Evolutionary conservation across 176 grass and related monocot species (phyloP).

Genomic region (Poa annua): DNA sequence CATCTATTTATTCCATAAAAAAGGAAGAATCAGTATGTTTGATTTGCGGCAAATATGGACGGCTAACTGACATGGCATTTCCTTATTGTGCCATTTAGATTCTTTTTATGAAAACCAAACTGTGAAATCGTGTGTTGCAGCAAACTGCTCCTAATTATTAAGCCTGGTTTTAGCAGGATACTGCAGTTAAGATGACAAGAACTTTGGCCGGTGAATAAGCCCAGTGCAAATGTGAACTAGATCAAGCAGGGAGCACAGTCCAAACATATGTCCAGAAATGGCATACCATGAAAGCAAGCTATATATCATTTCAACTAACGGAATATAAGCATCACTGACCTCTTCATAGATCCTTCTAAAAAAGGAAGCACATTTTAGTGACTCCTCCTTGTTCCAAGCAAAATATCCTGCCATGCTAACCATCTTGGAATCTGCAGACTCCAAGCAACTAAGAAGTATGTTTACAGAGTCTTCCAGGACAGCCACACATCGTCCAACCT

Average conservation of each 20-base stretch:
- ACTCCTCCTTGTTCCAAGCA: conserved; percentile 70
- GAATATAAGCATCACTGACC: conserved; percentile 57
- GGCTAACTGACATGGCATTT: conserved; percentile 26
- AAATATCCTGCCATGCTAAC: conserved; percentile 61
- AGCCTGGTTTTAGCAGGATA: conserved; percentile 23
- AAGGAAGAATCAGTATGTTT: conserved; percentile 36
- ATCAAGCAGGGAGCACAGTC: neutral
- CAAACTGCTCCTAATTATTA: conserved; percentile 22
- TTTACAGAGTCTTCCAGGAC: conserved; percentile 77
- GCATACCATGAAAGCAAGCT: conserved; percentile 29
- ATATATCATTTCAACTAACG: conserved; percentile 27
- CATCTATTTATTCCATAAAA: conserved; percentile 63
- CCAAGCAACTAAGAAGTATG: conserved; percentile 85
- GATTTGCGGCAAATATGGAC: conserved; percentile 31
- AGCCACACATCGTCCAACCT: conserved; percentile 67
- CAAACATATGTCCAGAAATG: neutral
- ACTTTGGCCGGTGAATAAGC: neutral
- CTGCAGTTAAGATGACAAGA: neutral
- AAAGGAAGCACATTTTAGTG: conserved; percentile 83
- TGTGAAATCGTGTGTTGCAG: conserved; percentile 6
- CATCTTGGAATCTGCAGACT: conserved; percentile 68
- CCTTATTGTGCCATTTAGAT: neutral
- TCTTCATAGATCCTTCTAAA: conserved; percentile 97
- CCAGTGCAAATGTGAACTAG: conserved; percentile 32
- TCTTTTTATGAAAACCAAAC: conserved; percentile 24